A percentile compares a stretch with the other conserved stretches of the same genome.
phyloP scores from a whole-genome alignment of 768 basidiomycete species.

The Bullera alba region DNA sequence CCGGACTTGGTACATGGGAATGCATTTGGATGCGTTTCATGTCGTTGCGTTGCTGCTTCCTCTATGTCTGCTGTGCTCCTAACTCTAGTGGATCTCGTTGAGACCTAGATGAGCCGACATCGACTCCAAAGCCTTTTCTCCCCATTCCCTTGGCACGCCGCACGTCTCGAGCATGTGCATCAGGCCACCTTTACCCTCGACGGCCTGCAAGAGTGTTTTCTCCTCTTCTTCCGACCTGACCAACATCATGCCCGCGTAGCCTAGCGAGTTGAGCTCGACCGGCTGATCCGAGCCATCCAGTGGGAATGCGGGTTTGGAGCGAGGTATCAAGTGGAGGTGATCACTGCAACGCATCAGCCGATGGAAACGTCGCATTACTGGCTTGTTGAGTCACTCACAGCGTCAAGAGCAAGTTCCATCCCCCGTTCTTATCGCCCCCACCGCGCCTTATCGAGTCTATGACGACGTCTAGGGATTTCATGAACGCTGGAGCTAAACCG shows the following conservation, averaged over 20 bases:
- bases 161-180: constrained; percentile 34
- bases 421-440: constrained; percentile 26
- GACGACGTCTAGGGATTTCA: constrained; percentile 37
- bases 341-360: constrained; percentile 42
- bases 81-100: too few relatives aligned
- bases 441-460: constrained; percentile 35
- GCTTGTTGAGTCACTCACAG: too few relatives aligned
- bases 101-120: constrained; percentile 13
- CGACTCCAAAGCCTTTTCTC: constrained; percentile 27
- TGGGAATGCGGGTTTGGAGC: constrained; percentile 48
- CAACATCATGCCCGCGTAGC: constrained; percentile 81
- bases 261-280: constrained; percentile 75
- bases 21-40: too few relatives aligned
- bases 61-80: too few relatives aligned
- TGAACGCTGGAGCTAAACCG: constrained; percentile 33
- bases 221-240: constrained; percentile 76
- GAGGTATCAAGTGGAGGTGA: constrained; percentile 80
- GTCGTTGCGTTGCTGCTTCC: too few relatives aligned
- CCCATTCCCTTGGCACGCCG: constrained; percentile 39
- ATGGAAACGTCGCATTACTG: too few relatives aligned
- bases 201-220: constrained; percentile 56
- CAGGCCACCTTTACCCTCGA: constrained; percentile 24
- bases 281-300: constrained; percentile 14
- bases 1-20: too few relatives aligned
- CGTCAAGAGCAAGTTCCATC: constrained; percentile 44